Percentiles rank a stretch among this genome's conserved stretches.
Evolutionary conservation across 2,329 filamentous ascomycete genomes (phyloP).

Genomic region (Aspergillus fumigatiaffinis): DNA sequence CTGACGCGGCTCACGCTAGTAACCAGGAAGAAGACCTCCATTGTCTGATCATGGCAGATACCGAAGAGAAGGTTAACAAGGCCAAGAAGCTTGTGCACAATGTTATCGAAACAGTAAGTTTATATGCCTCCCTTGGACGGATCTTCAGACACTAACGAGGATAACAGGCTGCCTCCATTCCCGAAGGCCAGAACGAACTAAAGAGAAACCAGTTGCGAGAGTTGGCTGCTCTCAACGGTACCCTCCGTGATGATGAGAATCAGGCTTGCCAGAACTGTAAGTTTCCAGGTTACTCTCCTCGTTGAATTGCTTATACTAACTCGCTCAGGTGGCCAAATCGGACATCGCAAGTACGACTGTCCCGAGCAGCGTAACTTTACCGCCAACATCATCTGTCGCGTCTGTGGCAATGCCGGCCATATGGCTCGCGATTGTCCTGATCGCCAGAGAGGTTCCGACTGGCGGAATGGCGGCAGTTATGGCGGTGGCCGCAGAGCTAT

Average conservation of each 20-base stretch:
- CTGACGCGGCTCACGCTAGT: slow-evolving; percentile 97
- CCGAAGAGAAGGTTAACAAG: slow-evolving; percentile 99
- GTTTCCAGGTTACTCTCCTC: slow-evolving; percentile 19
- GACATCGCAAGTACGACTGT: slow-evolving; percentile 97
- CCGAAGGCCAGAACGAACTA: slow-evolving; percentile 96
- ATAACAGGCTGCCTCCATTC: slow-evolving; percentile 86
- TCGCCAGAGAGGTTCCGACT: slow-evolving; percentile 81
- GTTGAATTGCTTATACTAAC: not conserved
- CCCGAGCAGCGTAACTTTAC: slow-evolving; percentile 97
- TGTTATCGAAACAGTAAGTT: slow-evolving; percentile 91
- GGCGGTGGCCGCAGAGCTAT: slow-evolving; percentile 57
- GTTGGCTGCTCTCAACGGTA: slow-evolving; percentile 96
- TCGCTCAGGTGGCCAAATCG: slow-evolving; percentile 77
- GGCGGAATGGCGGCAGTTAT: slow-evolving; percentile 70
- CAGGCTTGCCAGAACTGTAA: slow-evolving; percentile 96
- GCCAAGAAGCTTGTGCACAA: slow-evolving; percentile 98
- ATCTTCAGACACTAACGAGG: slow-evolving; percentile 23
- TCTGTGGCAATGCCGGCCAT: slow-evolving; percentile 95
- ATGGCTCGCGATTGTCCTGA: slow-evolving; percentile 99
- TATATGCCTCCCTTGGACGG: not conserved
- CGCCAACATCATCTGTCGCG: slow-evolving; percentile 97
- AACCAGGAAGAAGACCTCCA: slow-evolving; percentile 99
- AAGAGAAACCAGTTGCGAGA: slow-evolving; percentile 98
- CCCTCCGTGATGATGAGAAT: slow-evolving; percentile 96
- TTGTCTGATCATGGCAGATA: slow-evolving; percentile 99